Evolutionary conservation across 2,329 filamentous ascomycete genomes (phyloP), one percentile per base, ranked within the genome.

Genomic region (Colletotrichum spaethianum): DNA sequence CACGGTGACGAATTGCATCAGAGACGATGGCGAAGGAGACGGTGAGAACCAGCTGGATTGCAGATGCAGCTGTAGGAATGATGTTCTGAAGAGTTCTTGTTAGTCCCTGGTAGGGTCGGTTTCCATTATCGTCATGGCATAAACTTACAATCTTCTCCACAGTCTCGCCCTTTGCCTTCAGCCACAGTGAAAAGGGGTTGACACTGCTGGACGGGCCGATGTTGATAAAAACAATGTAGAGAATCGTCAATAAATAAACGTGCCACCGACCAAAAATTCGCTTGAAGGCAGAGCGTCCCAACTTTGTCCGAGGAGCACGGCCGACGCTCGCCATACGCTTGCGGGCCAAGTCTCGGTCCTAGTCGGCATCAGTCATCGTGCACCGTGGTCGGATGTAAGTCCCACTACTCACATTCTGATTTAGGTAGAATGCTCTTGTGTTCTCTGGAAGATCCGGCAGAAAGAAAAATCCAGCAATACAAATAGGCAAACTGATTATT

Each of bases 121-220:
- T 23, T 23, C n/a, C n/a, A n/a, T n/a, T n/a, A 16, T 11, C 18
- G 3, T 8, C 2, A 16, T 2, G 80, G 16, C 12, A 87, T 79
- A 87, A 76, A 0, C 87, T 88, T 42, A 87, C 83, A 36, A 86
- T 83, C 73, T 90, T 90, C 84, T 86, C 87, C 0, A 76, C 70
- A 53, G 86, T 84, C 67, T 84, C 85, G 28, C 80, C 78, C 73
- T 67, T 84, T 77, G 56, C 79, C 75, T 84, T 85, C 52, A 85
- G 75, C 82, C 82, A 85, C 3, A 85, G 74, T 6, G 80, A 76
- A 33, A 85, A 78, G 4, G 83, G 76, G n/a, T 77, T 78, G 14
- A 83, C 75, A 36, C 80, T 82, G 1, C 75, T 77, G 0, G 80
- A 81, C 2, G 86, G 82, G 0, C 88, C 80, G 1, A 87, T 74